Evolutionary conservation across 179 eudicot genomes (phyloP), one percentile per base, ranked within the genome.

Genomic region (Pouteria campechiana): DNA sequence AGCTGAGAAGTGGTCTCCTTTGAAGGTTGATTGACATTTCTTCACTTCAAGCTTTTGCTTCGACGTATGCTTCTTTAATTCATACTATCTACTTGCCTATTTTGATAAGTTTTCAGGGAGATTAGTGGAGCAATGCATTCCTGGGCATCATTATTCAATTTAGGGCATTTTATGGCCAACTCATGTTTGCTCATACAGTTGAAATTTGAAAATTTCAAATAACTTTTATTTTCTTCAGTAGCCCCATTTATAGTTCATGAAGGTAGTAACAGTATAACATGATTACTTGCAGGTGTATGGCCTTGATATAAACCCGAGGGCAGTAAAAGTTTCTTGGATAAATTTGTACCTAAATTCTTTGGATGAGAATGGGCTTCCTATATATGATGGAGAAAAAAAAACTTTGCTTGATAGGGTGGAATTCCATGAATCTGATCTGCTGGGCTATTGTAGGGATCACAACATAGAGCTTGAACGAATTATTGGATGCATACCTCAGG

Each of bases 401-500:
- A 90, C 92, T 29, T 61, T 90, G 48, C 71, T 90, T 37, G 98
- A 90, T 43, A 77, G 94, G 57, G 96, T 90, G 42, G 96, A 90
- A 64, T 90, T 90, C 44, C 65, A 90, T 60, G 96, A 79, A 64
- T 90, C 98, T 44, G 96, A 90, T 61, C 70, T 90, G 68, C 84
- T 90, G 17, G 60, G 70, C 44, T 86, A 90, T 72, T 79, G 87
- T 69, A 76, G 70, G 66, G 90, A 82, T 68, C 39, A 86, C 50
- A 65, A 79, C 25, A 79, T 90, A 63, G 76, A 72, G 68, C 93
- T 86, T 46, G 98, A 90, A 76, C 74, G 98, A 46, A 90, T 90
- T 42, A 84, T 90, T 61, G 98, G 98, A 46, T 90, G 98, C 75
- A 90, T 90, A 65, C 98, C 98, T 17, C 98, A 90, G 83, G 98